Conservation (phyloP, 108 stramenopile genomes). For the Skeletonema tropicum region DNA sequence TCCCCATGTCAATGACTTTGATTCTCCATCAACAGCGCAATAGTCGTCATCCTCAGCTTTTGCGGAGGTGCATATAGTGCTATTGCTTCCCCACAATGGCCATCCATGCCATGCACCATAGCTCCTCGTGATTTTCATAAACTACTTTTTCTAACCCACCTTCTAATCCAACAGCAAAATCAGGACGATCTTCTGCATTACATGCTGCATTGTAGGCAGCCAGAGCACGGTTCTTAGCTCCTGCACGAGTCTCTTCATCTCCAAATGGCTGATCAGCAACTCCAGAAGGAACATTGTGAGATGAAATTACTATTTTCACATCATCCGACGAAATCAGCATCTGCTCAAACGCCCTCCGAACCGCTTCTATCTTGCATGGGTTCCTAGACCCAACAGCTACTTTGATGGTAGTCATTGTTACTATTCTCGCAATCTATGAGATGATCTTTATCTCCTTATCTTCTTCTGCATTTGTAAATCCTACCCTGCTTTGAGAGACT, state of each 20-base stretch:
- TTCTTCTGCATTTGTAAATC: too few relatives aligned
- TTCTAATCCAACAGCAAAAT: slow-evolving; percentile 89
- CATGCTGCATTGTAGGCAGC: slow-evolving; percentile 59
- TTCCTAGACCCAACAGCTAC: slow-evolving; percentile 84
- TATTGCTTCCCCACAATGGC: slow-evolving; percentile 74
- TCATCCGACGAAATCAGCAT: slow-evolving; percentile 25
- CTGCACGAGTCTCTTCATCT: slow-evolving; percentile 80
- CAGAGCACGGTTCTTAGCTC: slow-evolving; percentile 85
- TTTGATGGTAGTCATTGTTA: slow-evolving; percentile 25
- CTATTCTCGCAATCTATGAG: background rate
- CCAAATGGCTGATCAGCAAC: slow-evolving; percentile 92
- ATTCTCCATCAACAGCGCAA: slow-evolving; percentile 8
- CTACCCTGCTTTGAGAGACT: too few relatives aligned
- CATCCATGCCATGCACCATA: slow-evolving; percentile 96
- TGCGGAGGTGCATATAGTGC: slow-evolving; percentile 8
- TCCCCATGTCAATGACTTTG: slow-evolving; percentile 25
- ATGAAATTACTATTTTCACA: slow-evolving; percentile 48
- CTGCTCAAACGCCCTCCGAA: slow-evolving; percentile 54
- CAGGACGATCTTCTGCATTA: slow-evolving; percentile 33
- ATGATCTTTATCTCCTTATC: too few relatives aligned
- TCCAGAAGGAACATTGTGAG: slow-evolving; percentile 60
- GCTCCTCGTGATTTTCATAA: slow-evolving; percentile 16
- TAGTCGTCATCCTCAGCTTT: slow-evolving; percentile 21
- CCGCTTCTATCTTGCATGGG: slow-evolving; percentile 87
- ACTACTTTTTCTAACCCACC: slow-evolving; percentile 83